Evolutionary conservation across 176 grass and related monocot species (phyloP).

Genomic region (Stipa capillata): DNA sequence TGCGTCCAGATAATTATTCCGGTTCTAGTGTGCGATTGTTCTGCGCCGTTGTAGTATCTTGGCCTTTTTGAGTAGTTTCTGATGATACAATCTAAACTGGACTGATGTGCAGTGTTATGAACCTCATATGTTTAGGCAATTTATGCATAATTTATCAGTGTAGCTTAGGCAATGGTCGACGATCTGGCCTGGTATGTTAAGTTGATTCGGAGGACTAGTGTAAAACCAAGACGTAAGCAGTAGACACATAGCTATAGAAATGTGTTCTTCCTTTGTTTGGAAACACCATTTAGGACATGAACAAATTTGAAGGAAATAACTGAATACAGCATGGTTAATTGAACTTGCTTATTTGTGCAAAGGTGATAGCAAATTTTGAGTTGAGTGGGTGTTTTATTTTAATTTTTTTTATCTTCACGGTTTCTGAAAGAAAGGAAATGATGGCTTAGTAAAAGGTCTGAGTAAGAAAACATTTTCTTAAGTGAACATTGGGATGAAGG

Average conservation of each 20-base stretch:
- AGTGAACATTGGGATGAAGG: conserved; percentile 27
- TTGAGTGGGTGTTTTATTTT: background rate
- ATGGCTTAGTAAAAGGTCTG: conserved; percentile 76
- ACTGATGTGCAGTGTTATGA: background rate
- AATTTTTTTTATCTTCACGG: background rate
- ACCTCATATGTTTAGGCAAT: background rate
- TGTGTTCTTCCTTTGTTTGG: background rate
- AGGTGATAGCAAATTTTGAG: background rate
- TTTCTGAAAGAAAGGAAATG: conserved; percentile 50
- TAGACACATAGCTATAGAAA: background rate
- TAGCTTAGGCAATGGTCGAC: background rate
- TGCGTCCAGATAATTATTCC: background rate
- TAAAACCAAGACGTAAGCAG: too few relatives aligned
- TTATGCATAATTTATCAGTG: background rate
- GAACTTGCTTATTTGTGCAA: background rate
- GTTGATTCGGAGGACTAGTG: background rate
- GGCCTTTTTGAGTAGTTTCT: background rate
- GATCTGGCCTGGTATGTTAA: too few relatives aligned
- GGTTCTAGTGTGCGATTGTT: background rate
- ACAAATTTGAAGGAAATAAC: background rate
- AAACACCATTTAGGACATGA: background rate
- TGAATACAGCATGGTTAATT: background rate
- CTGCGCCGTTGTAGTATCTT: background rate
- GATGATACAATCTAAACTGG: background rate
- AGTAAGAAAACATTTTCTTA: conserved; percentile 45